Conservation (phyloP, 2,329 filamentous ascomycete genomes). For the Cytospora paraplurivora region DNA sequence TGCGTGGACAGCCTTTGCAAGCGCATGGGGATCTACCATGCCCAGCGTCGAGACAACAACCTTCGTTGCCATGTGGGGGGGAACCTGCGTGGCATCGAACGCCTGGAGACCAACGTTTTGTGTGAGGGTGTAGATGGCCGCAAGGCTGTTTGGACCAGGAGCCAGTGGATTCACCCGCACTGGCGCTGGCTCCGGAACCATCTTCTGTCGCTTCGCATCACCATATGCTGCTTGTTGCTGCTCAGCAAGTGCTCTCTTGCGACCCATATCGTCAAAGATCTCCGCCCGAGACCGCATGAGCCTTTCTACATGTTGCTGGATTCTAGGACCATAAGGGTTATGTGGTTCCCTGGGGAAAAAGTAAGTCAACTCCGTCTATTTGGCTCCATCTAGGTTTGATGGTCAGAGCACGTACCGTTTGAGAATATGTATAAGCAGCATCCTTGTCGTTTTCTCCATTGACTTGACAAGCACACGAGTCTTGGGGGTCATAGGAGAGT, state of each 20-base stretch:
- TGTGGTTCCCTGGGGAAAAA: slow-evolving; percentile 70
- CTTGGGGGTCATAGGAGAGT: slow-evolving; percentile 74
- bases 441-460: slow-evolving; percentile 90
- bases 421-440: slow-evolving; percentile 78
- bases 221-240: slow-evolving; percentile 68
- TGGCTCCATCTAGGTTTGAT: not conserved
- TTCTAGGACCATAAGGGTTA: slow-evolving; percentile 72
- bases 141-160: slow-evolving; percentile 74
- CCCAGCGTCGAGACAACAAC: slow-evolving; percentile 80
- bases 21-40: slow-evolving; percentile 66
- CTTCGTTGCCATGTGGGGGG: slow-evolving; percentile 72
- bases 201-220: slow-evolving; percentile 82
- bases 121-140: slow-evolving; percentile 85
- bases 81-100: slow-evolving; percentile 83
- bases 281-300: slow-evolving; percentile 78
- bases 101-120: slow-evolving; percentile 70
- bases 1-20: slow-evolving; percentile 70
- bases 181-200: slow-evolving; percentile 53
- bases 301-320: slow-evolving; percentile 85
- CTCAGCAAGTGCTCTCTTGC: slow-evolving; percentile 73
- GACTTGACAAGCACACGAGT: slow-evolving; percentile 83
- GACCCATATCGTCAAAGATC: slow-evolving; percentile 73
- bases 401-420: slow-evolving; percentile 62
- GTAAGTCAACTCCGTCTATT: slow-evolving; percentile 29
- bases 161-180: slow-evolving; percentile 69